Conservation (phyloP, 2,329 filamentous ascomycete genomes). For the Aspergillus sp. region DNA sequence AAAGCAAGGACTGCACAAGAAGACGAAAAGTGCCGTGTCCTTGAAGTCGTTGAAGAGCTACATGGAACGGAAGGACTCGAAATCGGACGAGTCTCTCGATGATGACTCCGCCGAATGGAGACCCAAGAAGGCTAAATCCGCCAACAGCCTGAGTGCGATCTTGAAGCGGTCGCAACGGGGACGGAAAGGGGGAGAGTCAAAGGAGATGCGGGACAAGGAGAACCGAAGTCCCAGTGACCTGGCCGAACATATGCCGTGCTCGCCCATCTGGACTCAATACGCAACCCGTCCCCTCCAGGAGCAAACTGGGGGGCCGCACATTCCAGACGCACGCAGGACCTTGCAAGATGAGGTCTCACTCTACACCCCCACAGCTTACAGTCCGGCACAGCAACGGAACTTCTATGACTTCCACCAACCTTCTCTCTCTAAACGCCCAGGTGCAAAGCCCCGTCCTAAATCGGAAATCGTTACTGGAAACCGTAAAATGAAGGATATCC, state of each 20-base stretch:
- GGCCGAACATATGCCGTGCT: constrained; percentile 41
- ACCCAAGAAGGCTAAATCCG: constrained; percentile 72
- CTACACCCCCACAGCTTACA: constrained; percentile 58
- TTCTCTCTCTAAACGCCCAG: constrained; percentile 33
- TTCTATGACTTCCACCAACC: constrained; percentile 52
- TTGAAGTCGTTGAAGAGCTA: constrained; percentile 45
- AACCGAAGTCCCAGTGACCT: constrained; percentile 62
- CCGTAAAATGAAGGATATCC: constrained; percentile 34
- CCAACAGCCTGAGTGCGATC: constrained; percentile 73
- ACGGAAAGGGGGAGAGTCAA: constrained; percentile 53
- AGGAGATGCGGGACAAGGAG: constrained; percentile 67
- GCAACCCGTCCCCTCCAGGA: constrained; percentile 37
- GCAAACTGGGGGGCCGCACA: constrained; percentile 32
- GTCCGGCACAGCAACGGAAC: constrained; percentile 58
- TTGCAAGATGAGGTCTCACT: constrained; percentile 52
- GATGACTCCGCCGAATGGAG: constrained; percentile 36
- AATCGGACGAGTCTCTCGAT: constrained; percentile 25
- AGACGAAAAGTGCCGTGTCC: constrained; percentile 51
- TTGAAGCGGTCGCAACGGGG: constrained; percentile 70
- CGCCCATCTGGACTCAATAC: constrained; percentile 81
- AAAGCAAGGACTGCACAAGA: constrained; percentile 44
- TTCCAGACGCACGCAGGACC: constrained; percentile 41
- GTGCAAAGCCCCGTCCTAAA: constrained; percentile 47
- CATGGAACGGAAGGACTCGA: constrained; percentile 42
- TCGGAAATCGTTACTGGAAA: constrained; percentile 44